Conservation (phyloP, 768 basidiomycete species). For the Podaxis sp. region DNA sequence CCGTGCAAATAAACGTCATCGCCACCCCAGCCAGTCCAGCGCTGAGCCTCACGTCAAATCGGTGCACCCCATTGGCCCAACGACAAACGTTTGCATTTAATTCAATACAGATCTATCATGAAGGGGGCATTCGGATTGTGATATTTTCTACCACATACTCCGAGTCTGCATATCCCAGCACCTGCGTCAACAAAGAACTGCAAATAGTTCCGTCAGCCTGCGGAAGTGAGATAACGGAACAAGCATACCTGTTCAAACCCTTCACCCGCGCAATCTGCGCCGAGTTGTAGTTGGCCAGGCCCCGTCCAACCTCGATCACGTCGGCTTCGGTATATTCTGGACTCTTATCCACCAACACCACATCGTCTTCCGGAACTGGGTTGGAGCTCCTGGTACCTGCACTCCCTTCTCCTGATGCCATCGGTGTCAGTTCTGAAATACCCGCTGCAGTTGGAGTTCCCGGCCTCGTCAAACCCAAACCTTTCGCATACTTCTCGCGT, state of each 20-base stretch:
- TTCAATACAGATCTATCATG: slow-evolving; percentile 10
- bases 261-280: slow-evolving; percentile 86
- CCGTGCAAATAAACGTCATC: slow-evolving; percentile 40
- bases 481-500: slow-evolving; percentile 33
- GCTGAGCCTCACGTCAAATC: slow-evolving; percentile 14
- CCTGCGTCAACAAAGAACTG: slow-evolving; percentile 76
- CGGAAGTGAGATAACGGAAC: slow-evolving; percentile 4
- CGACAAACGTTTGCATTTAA: slow-evolving; percentile 9
- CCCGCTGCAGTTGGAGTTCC: slow-evolving; percentile 49
- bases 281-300: slow-evolving; percentile 94
- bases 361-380: slow-evolving; percentile 27
- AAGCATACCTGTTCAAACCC: slow-evolving; percentile 82
- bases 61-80: slow-evolving; percentile 12
- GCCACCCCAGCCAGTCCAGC: slow-evolving; percentile 32
- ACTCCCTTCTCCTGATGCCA: slow-evolving; percentile 29
- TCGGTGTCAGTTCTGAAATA: slow-evolving; percentile 41
- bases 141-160: slow-evolving; percentile 98
- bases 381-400: background rate
- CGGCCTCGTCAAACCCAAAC: slow-evolving; percentile 48
- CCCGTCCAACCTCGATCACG: slow-evolving; percentile 87
- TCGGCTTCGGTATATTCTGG: slow-evolving; percentile 50
- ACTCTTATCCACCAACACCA: background rate
- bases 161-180: slow-evolving; percentile 92
- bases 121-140: slow-evolving; percentile 65
- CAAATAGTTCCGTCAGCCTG: slow-evolving; percentile 11